Evolutionary conservation across 2,329 filamentous ascomycete species (phyloP), one percentile per base, ranked within the genome.

Genomic region (Macrophomina tecta): DNA sequence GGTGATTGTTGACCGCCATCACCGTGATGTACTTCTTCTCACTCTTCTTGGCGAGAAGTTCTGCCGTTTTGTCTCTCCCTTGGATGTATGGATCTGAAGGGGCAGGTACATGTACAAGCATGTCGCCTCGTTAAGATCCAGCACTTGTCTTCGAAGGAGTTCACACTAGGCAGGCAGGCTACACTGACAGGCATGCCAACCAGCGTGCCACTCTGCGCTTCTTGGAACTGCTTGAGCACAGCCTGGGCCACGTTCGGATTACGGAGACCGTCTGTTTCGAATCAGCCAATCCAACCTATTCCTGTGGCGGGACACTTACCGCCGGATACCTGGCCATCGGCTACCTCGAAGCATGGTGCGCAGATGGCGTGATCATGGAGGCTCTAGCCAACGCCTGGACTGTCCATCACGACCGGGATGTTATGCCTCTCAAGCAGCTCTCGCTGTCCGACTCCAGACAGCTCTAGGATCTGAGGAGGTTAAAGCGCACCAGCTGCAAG

Each of bases 391-490:
- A 72, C 67, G 38, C 66, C 66, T 8, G 60, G 49, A 53, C 69
- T 72, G n/a, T 61, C 61, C 11, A 72, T 58, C 5, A 67, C 48
- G 9, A 67, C 42, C 4, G 62, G 14, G 45, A 72, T 69, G 8
- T 67, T 67, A 16, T 65, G 55, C 0, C 7, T 40, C 7, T 23
- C 7, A 7, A 68, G 67, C 5, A 68, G 38, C 11, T 61, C 38
- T 14, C 68, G 60, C 12, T 68, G 70, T 6, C 75, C 75, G 55
- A 77, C 72, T 4, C 75, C 75, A 38, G 75, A 77, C 1, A 77
- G 69, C 64, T 77, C 75, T 6, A 77, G 68, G 8, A 77, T 71
- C 36, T 76, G 72, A 3, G 76, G 75, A 4, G 74, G 75, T 45
- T 73, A 72, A 38, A 78, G 55, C 1, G 68, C 63, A 1, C 75